Conservation (phyloP, 2,329 filamentous ascomycete species). For the Colletotrichum sp. region DNA sequence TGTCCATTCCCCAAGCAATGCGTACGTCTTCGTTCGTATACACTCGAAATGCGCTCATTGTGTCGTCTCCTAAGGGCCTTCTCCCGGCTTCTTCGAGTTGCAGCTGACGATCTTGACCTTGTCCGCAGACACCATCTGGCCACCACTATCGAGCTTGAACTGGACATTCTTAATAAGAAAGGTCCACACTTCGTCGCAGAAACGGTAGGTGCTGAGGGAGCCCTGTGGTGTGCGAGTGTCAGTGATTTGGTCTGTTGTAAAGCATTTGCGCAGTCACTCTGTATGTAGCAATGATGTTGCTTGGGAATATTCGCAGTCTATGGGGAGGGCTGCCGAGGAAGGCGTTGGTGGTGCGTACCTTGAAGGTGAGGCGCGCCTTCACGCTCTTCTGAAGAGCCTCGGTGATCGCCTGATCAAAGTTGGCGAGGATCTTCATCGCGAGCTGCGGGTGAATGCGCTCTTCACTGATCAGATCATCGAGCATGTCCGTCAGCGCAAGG, state of each 20-base stretch:
- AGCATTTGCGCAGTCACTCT: background rate
- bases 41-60: background rate
- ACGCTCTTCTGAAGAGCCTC: slow-evolving; percentile 92
- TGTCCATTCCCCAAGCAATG: background rate
- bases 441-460: slow-evolving; percentile 96
- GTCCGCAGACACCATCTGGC: slow-evolving; percentile 77
- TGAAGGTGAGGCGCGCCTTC: slow-evolving; percentile 89
- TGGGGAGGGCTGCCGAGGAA: background rate
- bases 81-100: slow-evolving; percentile 77
- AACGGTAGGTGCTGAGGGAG: slow-evolving; percentile 96
- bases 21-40: background rate
- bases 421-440: slow-evolving; percentile 96
- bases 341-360: slow-evolving; percentile 65
- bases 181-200: slow-evolving; percentile 99
- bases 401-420: slow-evolving; percentile 93
- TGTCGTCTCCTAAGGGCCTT: slow-evolving; percentile 29
- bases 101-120: slow-evolving; percentile 99
- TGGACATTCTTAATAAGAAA: slow-evolving; percentile 98
- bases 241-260: background rate
- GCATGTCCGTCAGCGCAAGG: slow-evolving; percentile 90
- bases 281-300: background rate
- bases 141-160: slow-evolving; percentile 93
- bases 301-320: background rate
- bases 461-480: slow-evolving; percentile 94
- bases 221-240: slow-evolving; percentile 60